Base-by-base conservation (phyloP, 2,329 filamentous ascomycete species). In the Pseudogymnoascus sp. region DNA sequence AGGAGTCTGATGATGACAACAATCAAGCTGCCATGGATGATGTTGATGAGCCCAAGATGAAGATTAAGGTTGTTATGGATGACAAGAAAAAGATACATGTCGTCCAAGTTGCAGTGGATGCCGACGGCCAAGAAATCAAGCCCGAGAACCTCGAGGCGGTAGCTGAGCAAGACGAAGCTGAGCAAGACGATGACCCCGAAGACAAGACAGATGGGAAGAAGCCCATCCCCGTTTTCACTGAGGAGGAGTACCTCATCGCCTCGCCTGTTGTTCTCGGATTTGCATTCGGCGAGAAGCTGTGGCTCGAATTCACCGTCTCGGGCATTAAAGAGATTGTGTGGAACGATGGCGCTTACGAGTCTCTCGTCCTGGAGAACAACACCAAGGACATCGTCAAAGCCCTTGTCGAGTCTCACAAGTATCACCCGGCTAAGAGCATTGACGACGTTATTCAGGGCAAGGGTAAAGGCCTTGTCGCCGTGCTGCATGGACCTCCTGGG, bases 221-320 rank as follows among this genome's bases (percentile, higher is more conserved):
- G 61, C 66, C 67, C 13, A 64, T 72, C 3, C 80, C 80, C 1
- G 78, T 82, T 17, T 92, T 94, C 71, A 88, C 82, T 0, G 89
- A 94, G 58, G 90, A 95, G 64, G 89, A 96, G 67, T 87, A 94
- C 24, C 78, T 96, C 5, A 87, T 95, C 58, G 86, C 91, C 1
- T 93, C 89, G 1, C 88, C 92, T 0, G 86, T 95, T 0, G 89
- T 96, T 0, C 81, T 95, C 1, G 92, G 92, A 0, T 96, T 96
- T 68, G 84, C 90, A 0, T 95, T 96, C 72, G 85, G 84, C 0
- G 90, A 96, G 74, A 96, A 96, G 75, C 79, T 90, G 8, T 97
- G 92, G 92, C 81, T 96, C 0, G 90, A 96, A 71, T 91, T 96
- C 68, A 86, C 85, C 0, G 86, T 97, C 17, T 89, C 88, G 0